Evolutionary conservation across 768 basidiomycete genomes (phyloP).

Genomic region (Suillus bovinus): DNA sequence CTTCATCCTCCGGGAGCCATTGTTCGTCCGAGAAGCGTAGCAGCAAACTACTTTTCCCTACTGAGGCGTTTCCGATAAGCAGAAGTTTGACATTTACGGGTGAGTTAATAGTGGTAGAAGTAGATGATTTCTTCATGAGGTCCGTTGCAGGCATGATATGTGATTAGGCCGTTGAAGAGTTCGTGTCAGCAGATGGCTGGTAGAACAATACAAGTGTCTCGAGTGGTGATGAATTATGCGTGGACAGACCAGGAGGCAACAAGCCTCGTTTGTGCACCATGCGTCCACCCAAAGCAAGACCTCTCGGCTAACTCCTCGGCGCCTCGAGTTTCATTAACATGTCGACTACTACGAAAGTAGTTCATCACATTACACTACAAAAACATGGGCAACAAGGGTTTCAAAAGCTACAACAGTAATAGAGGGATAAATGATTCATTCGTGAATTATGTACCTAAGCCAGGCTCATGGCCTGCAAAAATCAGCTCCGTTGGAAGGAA

Average conservation of each 20-base stretch:
- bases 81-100: conserved; percentile 78
- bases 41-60: conserved; percentile 90
- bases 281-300: not conserved
- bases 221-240: not conserved
- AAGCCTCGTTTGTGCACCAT: conserved; percentile 3
- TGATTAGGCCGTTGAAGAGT: not conserved
- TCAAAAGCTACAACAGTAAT: conserved; percentile 8
- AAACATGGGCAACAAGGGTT: conserved; percentile 5
- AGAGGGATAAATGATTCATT: conserved; percentile 7
- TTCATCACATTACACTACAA: not conserved
- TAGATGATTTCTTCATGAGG: conserved; percentile 23
- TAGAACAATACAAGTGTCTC: conserved; percentile 20
- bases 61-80: conserved; percentile 85
- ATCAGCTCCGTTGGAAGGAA: conserved; percentile 13
- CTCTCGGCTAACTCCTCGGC: conserved; percentile 5
- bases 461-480: not conserved
- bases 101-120: conserved; percentile 24
- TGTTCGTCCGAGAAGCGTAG: conserved; percentile 97
- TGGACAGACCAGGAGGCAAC: not conserved
- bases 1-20: conserved; percentile 91
- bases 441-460: not conserved
- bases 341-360: not conserved
- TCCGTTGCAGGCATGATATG: conserved; percentile 8
- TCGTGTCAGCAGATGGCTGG: not conserved
- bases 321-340: not conserved